phyloP scores from a whole-genome alignment of 768 basidiomycete genomes.

The Lepiota venenata region DNA sequence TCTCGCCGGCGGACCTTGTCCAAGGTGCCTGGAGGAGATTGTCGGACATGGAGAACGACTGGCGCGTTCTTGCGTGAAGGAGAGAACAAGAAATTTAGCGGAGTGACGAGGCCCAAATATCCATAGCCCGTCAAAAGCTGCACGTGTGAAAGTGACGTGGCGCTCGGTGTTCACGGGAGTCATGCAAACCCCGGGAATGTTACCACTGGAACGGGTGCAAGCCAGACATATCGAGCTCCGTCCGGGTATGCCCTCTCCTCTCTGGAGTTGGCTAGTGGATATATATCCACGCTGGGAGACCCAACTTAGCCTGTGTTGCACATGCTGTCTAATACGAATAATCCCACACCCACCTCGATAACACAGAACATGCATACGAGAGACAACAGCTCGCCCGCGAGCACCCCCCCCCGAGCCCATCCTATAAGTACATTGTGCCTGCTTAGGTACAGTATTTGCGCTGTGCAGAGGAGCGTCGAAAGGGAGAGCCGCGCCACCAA shows the following conservation, averaged over 20 bases:
- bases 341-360: slow-evolving; percentile 24
- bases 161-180: slow-evolving; percentile 17
- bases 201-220: too few species aligned
- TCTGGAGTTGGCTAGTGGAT: too few species aligned
- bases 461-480: background rate
- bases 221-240: background rate
- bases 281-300: too few species aligned
- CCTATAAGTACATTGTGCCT: background rate
- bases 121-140: slow-evolving; percentile 9
- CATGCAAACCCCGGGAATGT: slow-evolving; percentile 4
- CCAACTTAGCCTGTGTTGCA: too few species aligned
- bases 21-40: slow-evolving; percentile 55
- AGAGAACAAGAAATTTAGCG: slow-evolving; percentile 16
- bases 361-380: background rate
- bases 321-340: background rate
- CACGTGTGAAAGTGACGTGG: slow-evolving; percentile 43
- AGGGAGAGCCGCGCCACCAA: slow-evolving; percentile 27
- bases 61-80: slow-evolving; percentile 8
- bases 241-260: too few species aligned
- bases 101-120: slow-evolving; percentile 5
- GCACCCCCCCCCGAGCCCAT: too few species aligned
- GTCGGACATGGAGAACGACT: slow-evolving; percentile 18
- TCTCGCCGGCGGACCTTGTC: slow-evolving; percentile 65
- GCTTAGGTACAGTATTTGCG: background rate
- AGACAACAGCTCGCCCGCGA: too few species aligned